Evolutionary conservation across 345 rosid species (phyloP).

Genomic region (Toxicodendron radicans): DNA sequence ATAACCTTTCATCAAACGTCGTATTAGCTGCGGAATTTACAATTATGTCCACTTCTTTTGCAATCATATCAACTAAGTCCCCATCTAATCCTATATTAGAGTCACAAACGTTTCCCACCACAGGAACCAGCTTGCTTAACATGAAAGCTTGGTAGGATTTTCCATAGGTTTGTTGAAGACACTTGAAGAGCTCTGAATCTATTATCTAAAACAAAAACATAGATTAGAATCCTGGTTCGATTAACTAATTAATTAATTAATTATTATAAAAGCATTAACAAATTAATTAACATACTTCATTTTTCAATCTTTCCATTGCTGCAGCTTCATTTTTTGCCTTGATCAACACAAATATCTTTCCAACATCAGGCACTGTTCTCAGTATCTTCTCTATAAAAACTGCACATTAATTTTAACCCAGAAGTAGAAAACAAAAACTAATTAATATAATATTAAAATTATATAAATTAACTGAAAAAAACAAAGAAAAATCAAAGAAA

Average conservation of each 20-base stretch:
- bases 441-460: too few species aligned
- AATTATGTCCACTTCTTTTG: constrained; percentile 52
- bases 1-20: constrained; percentile 70
- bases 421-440: too few species aligned
- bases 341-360: constrained; percentile 80
- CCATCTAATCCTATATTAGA: constrained; percentile 66
- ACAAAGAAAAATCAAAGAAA: background rate
- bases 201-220: constrained; percentile 50
- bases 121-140: constrained; percentile 81
- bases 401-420: constrained; percentile 15
- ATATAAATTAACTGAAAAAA: background rate
- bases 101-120: constrained; percentile 69
- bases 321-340: constrained; percentile 75
- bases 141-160: constrained; percentile 72
- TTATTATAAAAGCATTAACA: too few species aligned
- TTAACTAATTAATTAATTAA: too few species aligned
- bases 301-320: constrained; percentile 67
- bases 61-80: constrained; percentile 55
- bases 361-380: constrained; percentile 80
- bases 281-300: constrained; percentile 53
- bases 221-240: constrained; percentile 17
- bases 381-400: constrained; percentile 91
- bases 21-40: constrained; percentile 70
- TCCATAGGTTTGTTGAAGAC: constrained; percentile 70
- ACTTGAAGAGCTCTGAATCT: constrained; percentile 76